These are phyloP conservation scores for Lactarius sanguifluus DNA, from an alignment of 768 basidiomycete species.

Conservation along the genomic window DNA sequence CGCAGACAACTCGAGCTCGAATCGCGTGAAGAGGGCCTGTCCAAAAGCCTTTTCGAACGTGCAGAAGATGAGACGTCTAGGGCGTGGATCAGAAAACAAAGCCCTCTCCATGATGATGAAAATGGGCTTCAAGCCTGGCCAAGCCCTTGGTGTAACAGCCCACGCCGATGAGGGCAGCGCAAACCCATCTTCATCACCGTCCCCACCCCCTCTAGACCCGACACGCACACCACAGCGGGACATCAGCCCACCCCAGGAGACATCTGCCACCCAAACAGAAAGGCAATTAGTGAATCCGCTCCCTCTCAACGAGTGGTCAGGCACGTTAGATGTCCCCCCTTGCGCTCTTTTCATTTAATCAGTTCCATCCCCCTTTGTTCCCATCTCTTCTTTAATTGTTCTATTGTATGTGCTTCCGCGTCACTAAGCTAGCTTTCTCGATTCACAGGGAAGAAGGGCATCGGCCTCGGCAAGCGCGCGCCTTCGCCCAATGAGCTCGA, in stretches of 20 bases:
- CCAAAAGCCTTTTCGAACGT: slow-evolving; percentile 76
- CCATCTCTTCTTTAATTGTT: not conserved
- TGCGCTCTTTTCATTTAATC: not conserved
- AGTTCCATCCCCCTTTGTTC: not conserved
- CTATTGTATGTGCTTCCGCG: not conserved
- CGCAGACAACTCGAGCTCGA: slow-evolving; percentile 70
- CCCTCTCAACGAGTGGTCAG: slow-evolving; percentile 78
- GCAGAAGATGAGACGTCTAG: slow-evolving; percentile 60
- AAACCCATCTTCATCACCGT: slow-evolving; percentile 14
- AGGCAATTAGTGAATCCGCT: slow-evolving; percentile 65
- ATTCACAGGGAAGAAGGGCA: slow-evolving; percentile 69
- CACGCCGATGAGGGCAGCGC: slow-evolving; percentile 21
- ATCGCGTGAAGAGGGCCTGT: slow-evolving; percentile 73
- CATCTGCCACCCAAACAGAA: not conserved
- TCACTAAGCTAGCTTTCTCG: not conserved
- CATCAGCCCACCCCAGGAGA: slow-evolving; percentile 10
- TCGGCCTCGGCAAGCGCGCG: slow-evolving; percentile 67
- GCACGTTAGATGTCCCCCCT: slow-evolving; percentile 44
- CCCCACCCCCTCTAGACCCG: not conserved
- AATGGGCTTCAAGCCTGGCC: slow-evolving; percentile 89
- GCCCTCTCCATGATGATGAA: slow-evolving; percentile 90
- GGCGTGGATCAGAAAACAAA: slow-evolving; percentile 59
- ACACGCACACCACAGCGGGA: not conserved
- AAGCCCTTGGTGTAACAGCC: slow-evolving; percentile 60
- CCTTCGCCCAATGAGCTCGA: slow-evolving; percentile 63